phyloP scores from a whole-genome alignment of 768 basidiomycete species.

The Mycena galopus region DNA sequence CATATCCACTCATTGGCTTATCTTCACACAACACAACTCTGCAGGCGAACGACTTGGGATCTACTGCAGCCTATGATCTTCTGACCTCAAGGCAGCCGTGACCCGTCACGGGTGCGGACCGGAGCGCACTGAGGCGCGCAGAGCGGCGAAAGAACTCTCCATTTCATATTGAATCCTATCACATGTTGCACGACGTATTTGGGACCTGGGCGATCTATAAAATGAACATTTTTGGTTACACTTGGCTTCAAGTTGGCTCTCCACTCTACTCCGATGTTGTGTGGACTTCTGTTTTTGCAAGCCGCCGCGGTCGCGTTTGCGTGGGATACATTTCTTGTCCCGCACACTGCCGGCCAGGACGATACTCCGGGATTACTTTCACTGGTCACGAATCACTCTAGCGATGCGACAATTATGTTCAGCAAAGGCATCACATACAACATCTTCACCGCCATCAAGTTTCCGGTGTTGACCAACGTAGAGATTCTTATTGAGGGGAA shows the following conservation, averaged over 20 bases:
- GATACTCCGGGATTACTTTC: conserved; percentile 64
- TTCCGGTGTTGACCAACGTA: conserved; percentile 67
- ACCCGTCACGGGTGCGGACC: conserved; percentile 2
- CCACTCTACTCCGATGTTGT: conserved; percentile 20
- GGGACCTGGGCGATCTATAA: conserved; percentile 1
- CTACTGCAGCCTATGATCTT: not conserved
- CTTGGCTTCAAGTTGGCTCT: not conserved
- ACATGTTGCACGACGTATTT: not conserved
- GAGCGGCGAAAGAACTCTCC: not conserved
- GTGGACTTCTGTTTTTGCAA: conserved; percentile 40
- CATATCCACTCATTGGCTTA: not conserved
- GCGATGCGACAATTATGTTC: conserved; percentile 69
- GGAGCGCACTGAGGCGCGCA: conserved; percentile 2
- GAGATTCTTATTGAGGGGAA: conserved; percentile 71
- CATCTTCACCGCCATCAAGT: conserved; percentile 70
- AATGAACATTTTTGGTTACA: conserved; percentile 5
- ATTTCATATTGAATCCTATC: not conserved
- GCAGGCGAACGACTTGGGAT: not conserved
- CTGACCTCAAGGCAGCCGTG: conserved; percentile 10
- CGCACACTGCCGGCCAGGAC: conserved; percentile 61
- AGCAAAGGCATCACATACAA: conserved; percentile 70
- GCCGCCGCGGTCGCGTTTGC: conserved; percentile 42
- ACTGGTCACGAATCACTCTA: conserved; percentile 55
- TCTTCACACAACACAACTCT: not conserved
- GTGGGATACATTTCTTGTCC: conserved; percentile 66